phyloP scores from a whole-genome alignment of 768 basidiomycete genomes.

The Xerocomus brunneocitrinus region DNA sequence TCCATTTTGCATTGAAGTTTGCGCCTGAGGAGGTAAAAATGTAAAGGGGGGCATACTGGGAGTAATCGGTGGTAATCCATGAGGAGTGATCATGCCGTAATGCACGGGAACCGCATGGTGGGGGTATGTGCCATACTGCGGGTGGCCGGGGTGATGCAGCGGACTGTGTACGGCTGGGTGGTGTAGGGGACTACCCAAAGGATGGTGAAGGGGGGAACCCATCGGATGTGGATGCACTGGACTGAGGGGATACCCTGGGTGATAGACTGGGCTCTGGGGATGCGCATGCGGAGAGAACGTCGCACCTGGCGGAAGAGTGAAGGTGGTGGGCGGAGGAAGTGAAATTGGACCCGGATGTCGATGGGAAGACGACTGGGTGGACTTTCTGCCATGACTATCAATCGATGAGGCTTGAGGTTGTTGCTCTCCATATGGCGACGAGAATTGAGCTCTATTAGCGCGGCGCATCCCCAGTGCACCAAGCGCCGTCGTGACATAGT shows the following conservation, averaged over 20 bases:
- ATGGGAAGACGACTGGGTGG: slow-evolving; percentile 29
- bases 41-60: slow-evolving; percentile 96
- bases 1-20: slow-evolving; percentile 20
- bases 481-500: slow-evolving; percentile 19
- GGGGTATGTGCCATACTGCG: slow-evolving; percentile 27
- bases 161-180: slow-evolving; percentile 31
- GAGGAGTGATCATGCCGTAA: slow-evolving; percentile 54
- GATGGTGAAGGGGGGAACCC: slow-evolving; percentile 38
- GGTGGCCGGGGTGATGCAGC: slow-evolving; percentile 28
- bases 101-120: slow-evolving; percentile 20
- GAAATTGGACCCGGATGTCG: slow-evolving; percentile 70
- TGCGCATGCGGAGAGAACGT: slow-evolving; percentile 33
- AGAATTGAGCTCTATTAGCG: slow-evolving; percentile 18
- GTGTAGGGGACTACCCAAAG: slow-evolving; percentile 30
- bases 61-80: slow-evolving; percentile 88
- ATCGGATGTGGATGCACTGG: slow-evolving; percentile 25
- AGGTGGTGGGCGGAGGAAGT: slow-evolving; percentile 55
- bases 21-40: slow-evolving; percentile 56
- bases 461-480: slow-evolving; percentile 30
- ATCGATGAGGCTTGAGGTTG: slow-evolving; percentile 9
- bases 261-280: slow-evolving; percentile 38
- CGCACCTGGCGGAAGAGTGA: slow-evolving; percentile 37
- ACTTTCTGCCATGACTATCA: slow-evolving; percentile 15
- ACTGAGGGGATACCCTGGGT: slow-evolving; percentile 32
- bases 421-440: slow-evolving; percentile 15